Base-by-base conservation (phyloP, 2,329 filamentous ascomycete species). In the Dichotomopilus funicola region DNA sequence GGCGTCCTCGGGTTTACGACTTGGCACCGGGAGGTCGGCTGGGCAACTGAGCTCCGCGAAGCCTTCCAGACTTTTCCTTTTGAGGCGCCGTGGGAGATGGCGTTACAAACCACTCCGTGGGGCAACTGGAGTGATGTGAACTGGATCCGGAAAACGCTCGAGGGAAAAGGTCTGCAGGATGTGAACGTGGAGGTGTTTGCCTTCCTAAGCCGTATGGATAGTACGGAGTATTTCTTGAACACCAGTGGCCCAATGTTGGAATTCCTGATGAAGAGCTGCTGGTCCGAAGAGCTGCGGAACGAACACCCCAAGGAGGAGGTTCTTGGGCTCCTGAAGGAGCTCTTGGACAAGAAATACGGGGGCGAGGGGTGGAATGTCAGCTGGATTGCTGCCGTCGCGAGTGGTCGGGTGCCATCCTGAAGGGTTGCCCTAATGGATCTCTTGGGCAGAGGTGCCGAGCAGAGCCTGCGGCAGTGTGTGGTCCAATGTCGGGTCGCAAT, bases 1-100 rank as follows among this genome's bases (percentile, higher is more conserved):
- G 85, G 85, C 3, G 75, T 78, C 5, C 67, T 87, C 31, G 85
- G 86, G 62, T 72, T 85, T 38, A 71, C 71, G 40, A 70, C 67
- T 0, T 70, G 67, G 68, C 61, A 71, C 54, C 53, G 62, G 5
- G 66, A 61, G 1, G 65, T 67, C 12, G 66, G 63, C 37, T 78
- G 73, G 73, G 45, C 64, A 3, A 62, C 67, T 0, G 73, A 77
- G 35, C 40, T 77, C 36, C 63, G 65, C 10, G 65, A 65, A 0
- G 73, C 73, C 7, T 73, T 78, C 40, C 63, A 61, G 11, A 67
- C 71, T 0, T 68, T 78, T 42, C 70, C 74, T 0, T 75, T 74
- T 38, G 63, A 70, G 0, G 69, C 72, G 0, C 70, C 72, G 4
- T 66, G 72, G 35, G 54, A 62, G 5, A 43, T 73, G 27, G 65